Evolutionary conservation across 768 basidiomycete species (phyloP), one percentile per base, ranked within the genome.

Genomic region (Russula sp.): DNA sequence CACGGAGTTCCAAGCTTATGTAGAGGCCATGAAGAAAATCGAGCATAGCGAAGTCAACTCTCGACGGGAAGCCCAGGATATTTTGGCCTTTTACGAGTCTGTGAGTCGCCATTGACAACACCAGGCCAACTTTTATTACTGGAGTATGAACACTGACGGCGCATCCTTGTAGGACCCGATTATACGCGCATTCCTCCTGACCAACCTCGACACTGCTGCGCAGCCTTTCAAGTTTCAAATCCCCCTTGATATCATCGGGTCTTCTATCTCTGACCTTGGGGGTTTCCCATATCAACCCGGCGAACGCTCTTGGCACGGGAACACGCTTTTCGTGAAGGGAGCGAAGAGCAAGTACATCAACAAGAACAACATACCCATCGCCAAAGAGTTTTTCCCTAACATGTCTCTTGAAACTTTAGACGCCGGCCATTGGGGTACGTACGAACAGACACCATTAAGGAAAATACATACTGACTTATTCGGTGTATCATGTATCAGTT

Each of bases 401-500:
- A 82, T 84, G 78, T 71, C 69, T 11, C 70, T 95, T 10, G 82
- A 85, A 70, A 79, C 75, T 28, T 74, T 96, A 30, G 86, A 92
- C 63, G 78, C 93, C 0, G 86, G 87, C 1, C 94, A 98, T 74
- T 98, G 94, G 94, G 89, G 90, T 91, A 72, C 66, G 85, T 56
- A 5, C 22, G 1, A 13, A 22, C 28, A 38, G 11, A 22, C 11
- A 20, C 10, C 18, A 13, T 57, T 32, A 10, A 14, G 18, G 52
- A 57, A 28, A 58, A 54, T 38, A 28, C 10, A 36, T 22, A 24
- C 38, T 62, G 55, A 32, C 8, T 50, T n/a, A 42, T 51, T 20
- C n/a, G 26, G 32, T 1, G 63, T 22, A 54, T 28, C 65, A 91
- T 1, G 64, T n/a, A 54, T 30, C 65, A 92, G 90, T 95, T 22